These are phyloP conservation scores for Ophiobolus disseminans DNA, from an alignment of 2,329 filamentous ascomycete genomes.

Conservation along the genomic window DNA sequence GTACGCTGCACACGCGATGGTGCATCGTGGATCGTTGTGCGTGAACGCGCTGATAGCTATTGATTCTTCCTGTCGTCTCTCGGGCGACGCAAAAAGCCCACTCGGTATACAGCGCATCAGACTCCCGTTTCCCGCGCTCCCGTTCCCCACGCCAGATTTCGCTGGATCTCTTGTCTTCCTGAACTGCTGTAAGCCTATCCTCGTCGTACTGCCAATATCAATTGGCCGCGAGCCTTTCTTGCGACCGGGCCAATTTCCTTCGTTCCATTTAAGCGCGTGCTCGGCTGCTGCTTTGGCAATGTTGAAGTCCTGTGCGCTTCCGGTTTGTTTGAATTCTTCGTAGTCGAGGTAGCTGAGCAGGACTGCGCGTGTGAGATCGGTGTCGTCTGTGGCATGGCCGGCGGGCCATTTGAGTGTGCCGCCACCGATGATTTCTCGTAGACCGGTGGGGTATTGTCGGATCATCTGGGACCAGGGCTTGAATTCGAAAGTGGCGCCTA, in stretches of 20 bases:
- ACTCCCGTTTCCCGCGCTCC: conserved; percentile 55
- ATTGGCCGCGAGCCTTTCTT: conserved; percentile 38
- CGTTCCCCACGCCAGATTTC: conserved; percentile 49
- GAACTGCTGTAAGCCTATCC: conserved; percentile 43
- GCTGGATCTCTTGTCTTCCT: conserved; percentile 35
- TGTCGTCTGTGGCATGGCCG: conserved; percentile 59
- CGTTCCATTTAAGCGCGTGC: conserved; percentile 53
- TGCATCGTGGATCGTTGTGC: conserved; percentile 30
- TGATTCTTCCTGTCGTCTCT: conserved; percentile 30
- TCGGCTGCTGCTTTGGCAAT: conserved; percentile 47
- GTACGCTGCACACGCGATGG: conserved; percentile 28
- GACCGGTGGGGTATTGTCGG: conserved; percentile 45
- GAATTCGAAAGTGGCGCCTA: conserved; percentile 59
- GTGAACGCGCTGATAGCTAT: conserved; percentile 30
- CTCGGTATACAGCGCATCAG: conserved; percentile 59
- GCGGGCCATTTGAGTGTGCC: conserved; percentile 53
- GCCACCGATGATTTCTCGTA: conserved; percentile 55
- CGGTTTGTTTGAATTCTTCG: conserved; percentile 2
- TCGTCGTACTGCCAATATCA: conserved; percentile 55
- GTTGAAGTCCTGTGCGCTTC: conserved; percentile 23
- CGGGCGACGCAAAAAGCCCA: conserved; percentile 47
- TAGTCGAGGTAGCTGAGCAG: conserved; percentile 54
- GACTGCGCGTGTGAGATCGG: conserved; percentile 56
- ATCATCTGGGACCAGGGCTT: conserved; percentile 43
- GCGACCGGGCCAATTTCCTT: conserved; percentile 55